Base-by-base conservation (phyloP, 2,329 filamentous ascomycete species). In the Epicoccum sorghinum region DNA sequence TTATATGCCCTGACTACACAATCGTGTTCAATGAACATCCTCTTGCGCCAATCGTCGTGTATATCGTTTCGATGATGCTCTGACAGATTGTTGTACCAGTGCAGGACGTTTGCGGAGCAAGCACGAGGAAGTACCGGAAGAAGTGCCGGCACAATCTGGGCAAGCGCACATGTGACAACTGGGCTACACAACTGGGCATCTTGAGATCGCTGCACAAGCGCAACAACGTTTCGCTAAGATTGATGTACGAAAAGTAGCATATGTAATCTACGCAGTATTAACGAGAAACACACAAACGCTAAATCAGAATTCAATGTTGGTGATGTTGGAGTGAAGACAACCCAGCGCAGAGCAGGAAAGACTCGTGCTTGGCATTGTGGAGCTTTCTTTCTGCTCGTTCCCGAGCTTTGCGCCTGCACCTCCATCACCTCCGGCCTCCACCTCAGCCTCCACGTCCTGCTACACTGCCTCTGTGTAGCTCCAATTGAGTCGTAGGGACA, bases 401-500 rank as follows among this genome's bases (percentile, higher is more conserved):
- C 51, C 60, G 64, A 65, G 60, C 62, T 65, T 65, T 66, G 60
- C 61, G 61, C 49, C 46, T 49, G 42, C 50, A 56, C 49, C 52
- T 55, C 46, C 62, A 62, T 60, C 61, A 59, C 55, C 59, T 61
- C 61, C 62, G 53, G 57, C 56, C 53, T 52, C 59, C 47, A 57
- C 52, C 47, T 54, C 56, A 60, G 47, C 63, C 58, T 58, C 53
- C 49, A 18, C 57, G 47, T 59, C 56, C 53, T 62, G 65, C 70
- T 70, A 64, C 52, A 55, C 67, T 66, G 63, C 66, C 58, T 55
- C 58, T 48, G 56, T 64, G 67, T 64, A 68, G 70, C 67, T 70
- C 49, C 68, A 72, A 72, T 73, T 70, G 64, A 57, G 64, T 60
- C 57, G 59, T 59, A 58, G 56, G 50, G 52, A 53, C 54, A 48